Conservation (phyloP, 768 basidiomycete genomes). For the Basidioascus undulatus region DNA sequence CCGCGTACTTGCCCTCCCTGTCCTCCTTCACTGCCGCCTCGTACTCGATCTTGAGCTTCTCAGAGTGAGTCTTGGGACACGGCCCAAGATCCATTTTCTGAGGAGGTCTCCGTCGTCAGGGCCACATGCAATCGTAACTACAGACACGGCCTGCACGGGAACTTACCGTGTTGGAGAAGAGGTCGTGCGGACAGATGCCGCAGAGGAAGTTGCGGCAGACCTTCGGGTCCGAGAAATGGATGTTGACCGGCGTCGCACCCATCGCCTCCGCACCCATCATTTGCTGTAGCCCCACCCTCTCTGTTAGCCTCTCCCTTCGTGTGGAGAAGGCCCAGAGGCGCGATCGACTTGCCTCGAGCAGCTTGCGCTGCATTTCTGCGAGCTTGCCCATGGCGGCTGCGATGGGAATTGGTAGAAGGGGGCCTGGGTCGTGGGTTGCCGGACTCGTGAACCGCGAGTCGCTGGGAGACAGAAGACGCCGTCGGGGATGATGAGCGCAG, state of each 20-base stretch:
- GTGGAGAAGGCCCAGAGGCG: not conserved
- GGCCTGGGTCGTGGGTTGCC: too few species aligned
- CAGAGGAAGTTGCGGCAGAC: constrained; percentile 96
- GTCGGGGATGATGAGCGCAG: too few species aligned
- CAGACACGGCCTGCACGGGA: not conserved
- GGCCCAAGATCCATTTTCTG: constrained; percentile 99
- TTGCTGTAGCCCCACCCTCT: constrained; percentile 35
- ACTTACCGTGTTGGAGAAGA: constrained; percentile 91
- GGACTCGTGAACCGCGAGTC: too few species aligned
- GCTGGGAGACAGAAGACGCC: too few species aligned
- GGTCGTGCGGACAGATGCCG: constrained; percentile 90
- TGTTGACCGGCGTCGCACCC: constrained; percentile 79
- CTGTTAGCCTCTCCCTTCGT: too few species aligned
- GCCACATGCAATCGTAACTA: not conserved
- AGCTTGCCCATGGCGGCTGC: constrained; percentile 91
- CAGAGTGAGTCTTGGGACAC: constrained; percentile 89
- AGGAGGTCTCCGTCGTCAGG: not conserved
- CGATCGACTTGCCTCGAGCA: constrained; percentile 29
- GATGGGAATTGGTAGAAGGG: too few species aligned
- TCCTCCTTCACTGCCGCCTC: constrained; percentile 27
- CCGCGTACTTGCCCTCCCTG: constrained; percentile 37
- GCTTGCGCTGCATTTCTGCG: constrained; percentile 94
- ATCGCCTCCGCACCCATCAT: constrained; percentile 99
- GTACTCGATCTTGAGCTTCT: constrained; percentile 77
- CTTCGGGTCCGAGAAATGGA: constrained; percentile 68